Conservation (phyloP, 2,329 filamentous ascomycete species). For the Epichloe bromicola region DNA sequence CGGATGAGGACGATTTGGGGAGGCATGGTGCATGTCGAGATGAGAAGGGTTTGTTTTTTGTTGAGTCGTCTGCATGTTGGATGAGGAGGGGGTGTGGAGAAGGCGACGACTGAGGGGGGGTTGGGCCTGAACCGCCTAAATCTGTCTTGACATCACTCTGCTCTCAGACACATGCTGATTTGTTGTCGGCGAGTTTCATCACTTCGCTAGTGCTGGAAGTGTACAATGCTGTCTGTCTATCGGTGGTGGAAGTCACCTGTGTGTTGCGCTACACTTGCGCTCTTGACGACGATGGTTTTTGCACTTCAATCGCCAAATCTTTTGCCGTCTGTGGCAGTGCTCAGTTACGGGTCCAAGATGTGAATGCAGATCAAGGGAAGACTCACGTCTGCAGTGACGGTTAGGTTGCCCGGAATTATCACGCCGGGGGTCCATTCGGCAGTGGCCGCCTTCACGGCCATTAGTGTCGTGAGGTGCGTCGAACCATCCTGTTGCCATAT, state of each 20-base stretch:
- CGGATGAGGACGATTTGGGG: slow-evolving; percentile 67
- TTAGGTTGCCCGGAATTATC: background rate
- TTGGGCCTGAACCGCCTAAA: too few species aligned
- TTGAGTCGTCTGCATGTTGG: background rate
- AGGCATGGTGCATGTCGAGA: slow-evolving; percentile 25
- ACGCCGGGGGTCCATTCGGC: slow-evolving; percentile 1
- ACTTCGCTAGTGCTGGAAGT: too few species aligned
- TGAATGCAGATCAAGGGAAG: background rate
- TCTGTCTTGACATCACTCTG: too few species aligned
- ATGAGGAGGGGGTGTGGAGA: background rate
- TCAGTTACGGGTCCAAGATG: background rate
- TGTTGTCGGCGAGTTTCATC: too few species aligned
- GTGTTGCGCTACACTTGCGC: too few species aligned
- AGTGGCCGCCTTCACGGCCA: background rate
- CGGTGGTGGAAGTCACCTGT: too few species aligned
- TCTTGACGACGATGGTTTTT: background rate
- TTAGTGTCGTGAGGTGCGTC: background rate
- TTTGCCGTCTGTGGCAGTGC: slow-evolving; percentile 4
- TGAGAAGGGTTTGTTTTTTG: background rate
- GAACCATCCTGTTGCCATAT: slow-evolving; percentile 6
- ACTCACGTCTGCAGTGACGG: slow-evolving; percentile 7
- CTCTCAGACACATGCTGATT: too few species aligned
- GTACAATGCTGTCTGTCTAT: too few species aligned
- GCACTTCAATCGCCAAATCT: slow-evolving; percentile 12
- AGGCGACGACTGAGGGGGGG: background rate